These are phyloP conservation scores for Rhodotorula sp. DNA, from an alignment of 1,284 basidiomycete genomes.

Conservation along the genomic window DNA sequence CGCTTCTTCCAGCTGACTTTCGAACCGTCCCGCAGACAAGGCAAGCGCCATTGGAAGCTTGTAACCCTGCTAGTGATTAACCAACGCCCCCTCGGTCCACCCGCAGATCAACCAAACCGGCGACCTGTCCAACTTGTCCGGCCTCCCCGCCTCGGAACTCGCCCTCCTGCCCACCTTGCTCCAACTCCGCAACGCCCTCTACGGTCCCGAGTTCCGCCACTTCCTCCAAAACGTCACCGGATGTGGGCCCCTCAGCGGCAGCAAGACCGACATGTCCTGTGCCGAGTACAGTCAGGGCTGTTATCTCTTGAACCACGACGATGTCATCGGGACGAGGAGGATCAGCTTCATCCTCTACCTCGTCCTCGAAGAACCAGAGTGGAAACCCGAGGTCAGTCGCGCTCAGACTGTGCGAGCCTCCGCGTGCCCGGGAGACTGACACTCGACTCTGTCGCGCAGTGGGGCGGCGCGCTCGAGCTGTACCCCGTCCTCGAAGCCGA, in stretches of 20 bases:
- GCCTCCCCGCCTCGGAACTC: conserved; percentile 72
- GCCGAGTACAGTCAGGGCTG: conserved; percentile 87
- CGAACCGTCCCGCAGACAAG: conserved; percentile 18
- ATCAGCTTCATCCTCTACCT: conserved; percentile 98
- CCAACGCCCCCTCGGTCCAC: no score
- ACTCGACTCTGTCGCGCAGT: conserved; percentile 55
- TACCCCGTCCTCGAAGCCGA: conserved; percentile 61
- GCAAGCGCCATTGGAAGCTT: neutral
- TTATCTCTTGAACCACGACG: conserved; percentile 95
- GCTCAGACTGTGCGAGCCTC: no score
- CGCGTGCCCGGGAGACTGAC: neutral
- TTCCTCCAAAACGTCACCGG: conserved; percentile 88
- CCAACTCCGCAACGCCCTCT: conserved; percentile 84
- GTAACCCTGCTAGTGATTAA: neutral
- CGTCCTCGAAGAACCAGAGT: conserved; percentile 63
- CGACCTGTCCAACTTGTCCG: conserved; percentile 89
- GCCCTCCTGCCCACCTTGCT: conserved; percentile 75
- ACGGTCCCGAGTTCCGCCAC: conserved; percentile 77
- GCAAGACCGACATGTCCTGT: conserved; percentile 94
- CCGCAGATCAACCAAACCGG: conserved; percentile 84
- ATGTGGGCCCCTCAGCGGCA: conserved; percentile 84
- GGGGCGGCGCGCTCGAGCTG: conserved; percentile 94
- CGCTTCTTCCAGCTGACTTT: neutral
- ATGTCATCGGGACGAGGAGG: conserved; percentile 91
- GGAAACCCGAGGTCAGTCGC: conserved; percentile 42